Base-by-base conservation (phyloP, 2,329 filamentous ascomycete species). In the Colletotrichum tabaci region DNA sequence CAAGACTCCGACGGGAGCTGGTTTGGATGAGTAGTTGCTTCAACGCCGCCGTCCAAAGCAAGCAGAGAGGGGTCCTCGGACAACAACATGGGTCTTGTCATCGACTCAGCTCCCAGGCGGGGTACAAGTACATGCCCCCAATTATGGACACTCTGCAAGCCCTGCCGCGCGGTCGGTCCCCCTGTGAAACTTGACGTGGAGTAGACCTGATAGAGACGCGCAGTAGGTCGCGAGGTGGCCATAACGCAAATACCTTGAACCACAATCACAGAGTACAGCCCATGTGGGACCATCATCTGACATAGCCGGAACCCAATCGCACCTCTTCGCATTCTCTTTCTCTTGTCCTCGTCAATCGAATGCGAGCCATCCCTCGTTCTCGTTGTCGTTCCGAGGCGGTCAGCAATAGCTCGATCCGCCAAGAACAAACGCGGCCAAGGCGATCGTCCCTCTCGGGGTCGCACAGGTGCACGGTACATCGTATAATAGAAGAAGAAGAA, bases 301-400 rank as follows among this genome's bases (percentile, higher is more conserved):
- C 47, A 13, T 21, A 18, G 40, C 57, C 50, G 26, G 15, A 18
- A 21, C 35, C 47, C 40, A 55, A 47, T 53, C 53, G 61, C 47
- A 61, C 21, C 1, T 26, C 49, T 63, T 66, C 55, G 62, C 61
- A 53, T 69, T 58, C 61, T 46, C 50, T 46, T 18, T 42, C 35
- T 38, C 35, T 10, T 10, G 35, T 38, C 35, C 35, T 10, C 35
- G 35, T 38, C 35, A 38, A 2, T 23, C 44, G 15, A 15, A 50
- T 21, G 47, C 56, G 50, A 53, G 56, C 35, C 21, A 35, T 26
- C 23, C 18, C 35, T 13, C 38, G 38, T 46, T 49, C 55, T 40
- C 38, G 23, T 35, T 30, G n/a, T 21, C 18, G 13, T 21, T 21
- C 18, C 40, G 35, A 53, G n/a, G 53, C 53, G 52, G 44, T 58